Evolutionary conservation across 2,329 filamentous ascomycete species (phyloP).

Genomic region (Coniochaeta sp.): DNA sequence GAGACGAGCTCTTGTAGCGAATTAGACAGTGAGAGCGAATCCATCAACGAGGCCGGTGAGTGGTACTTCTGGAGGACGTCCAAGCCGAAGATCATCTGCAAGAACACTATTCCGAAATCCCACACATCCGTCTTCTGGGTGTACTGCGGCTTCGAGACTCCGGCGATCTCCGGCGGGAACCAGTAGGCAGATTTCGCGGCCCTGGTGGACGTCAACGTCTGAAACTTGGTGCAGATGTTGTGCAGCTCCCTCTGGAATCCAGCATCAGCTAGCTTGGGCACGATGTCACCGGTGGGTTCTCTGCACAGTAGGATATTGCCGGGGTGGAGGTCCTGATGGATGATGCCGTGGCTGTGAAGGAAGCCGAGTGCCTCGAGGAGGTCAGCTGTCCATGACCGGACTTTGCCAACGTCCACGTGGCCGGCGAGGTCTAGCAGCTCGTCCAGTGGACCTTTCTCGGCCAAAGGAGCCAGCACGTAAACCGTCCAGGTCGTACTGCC

Average conservation of each 20-base stretch:
- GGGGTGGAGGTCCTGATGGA: slow-evolving; percentile 77
- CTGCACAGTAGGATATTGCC: slow-evolving; percentile 73
- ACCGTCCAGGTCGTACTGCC: slow-evolving; percentile 54
- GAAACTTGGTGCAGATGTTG: slow-evolving; percentile 45
- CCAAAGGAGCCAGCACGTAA: slow-evolving; percentile 67
- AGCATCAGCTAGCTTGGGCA: slow-evolving; percentile 68
- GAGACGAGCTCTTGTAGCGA: slow-evolving; percentile 72
- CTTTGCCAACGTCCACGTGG: slow-evolving; percentile 63
- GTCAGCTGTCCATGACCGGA: slow-evolving; percentile 86
- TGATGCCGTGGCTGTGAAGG: slow-evolving; percentile 75
- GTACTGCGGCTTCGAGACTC: slow-evolving; percentile 53
- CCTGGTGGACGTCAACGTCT: slow-evolving; percentile 43
- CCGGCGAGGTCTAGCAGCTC: slow-evolving; percentile 78
- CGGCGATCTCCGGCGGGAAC: slow-evolving; percentile 71
- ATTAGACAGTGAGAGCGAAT: slow-evolving; percentile 63
- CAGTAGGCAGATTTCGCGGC: slow-evolving; percentile 73
- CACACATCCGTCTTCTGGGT: slow-evolving; percentile 84
- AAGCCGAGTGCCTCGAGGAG: slow-evolving; percentile 83
- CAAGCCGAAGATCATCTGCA: slow-evolving; percentile 90
- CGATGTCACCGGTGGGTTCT: slow-evolving; percentile 58
- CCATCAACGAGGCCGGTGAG: slow-evolving; percentile 68
- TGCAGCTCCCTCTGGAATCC: slow-evolving; percentile 64
- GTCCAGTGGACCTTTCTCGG: slow-evolving; percentile 74
- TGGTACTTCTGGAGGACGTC: slow-evolving; percentile 69
- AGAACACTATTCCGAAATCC: slow-evolving; percentile 85